Evolutionary conservation across 1,284 basidiomycete species (phyloP).

Genomic region (Crepidotus sp.): DNA sequence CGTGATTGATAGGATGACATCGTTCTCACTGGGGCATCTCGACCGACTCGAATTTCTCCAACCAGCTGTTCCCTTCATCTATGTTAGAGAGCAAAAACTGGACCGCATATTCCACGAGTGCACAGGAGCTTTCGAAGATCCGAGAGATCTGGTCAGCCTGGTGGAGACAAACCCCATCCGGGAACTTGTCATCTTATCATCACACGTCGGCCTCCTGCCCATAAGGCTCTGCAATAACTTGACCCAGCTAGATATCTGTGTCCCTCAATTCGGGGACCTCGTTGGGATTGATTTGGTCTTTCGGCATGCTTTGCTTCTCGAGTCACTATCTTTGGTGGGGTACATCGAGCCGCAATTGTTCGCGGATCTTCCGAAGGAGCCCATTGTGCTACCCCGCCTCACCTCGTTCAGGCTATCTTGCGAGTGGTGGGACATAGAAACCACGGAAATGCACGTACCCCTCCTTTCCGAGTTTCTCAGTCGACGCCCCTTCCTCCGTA

Average conservation of each 20-base stretch:
- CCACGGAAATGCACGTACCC: slow-evolving; percentile 16
- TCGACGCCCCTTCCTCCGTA: slow-evolving; percentile 20
- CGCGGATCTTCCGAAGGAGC: slow-evolving; percentile 23
- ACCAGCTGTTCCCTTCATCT: slow-evolving; percentile 14
- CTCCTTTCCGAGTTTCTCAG: slow-evolving; percentile 22
- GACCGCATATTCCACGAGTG: slow-evolving; percentile 16
- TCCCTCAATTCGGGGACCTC: slow-evolving; percentile 22
- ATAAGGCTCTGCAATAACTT: slow-evolving; percentile 26
- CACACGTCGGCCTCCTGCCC: slow-evolving; percentile 25
- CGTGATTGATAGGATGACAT: slow-evolving; percentile 5
- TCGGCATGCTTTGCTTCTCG: slow-evolving; percentile 26
- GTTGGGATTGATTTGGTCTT: slow-evolving; percentile 28
- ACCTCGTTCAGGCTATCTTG: slow-evolving; percentile 29
- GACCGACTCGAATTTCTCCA: slow-evolving; percentile 10
- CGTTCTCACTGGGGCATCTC: slow-evolving; percentile 9
- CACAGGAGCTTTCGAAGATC: slow-evolving; percentile 9
- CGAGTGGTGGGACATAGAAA: slow-evolving; percentile 18
- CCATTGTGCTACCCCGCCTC: slow-evolving; percentile 23
- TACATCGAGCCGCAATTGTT: slow-evolving; percentile 21
- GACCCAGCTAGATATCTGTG: slow-evolving; percentile 26
- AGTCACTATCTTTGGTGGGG: slow-evolving; percentile 28
- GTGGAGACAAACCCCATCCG: slow-evolving; percentile 22
- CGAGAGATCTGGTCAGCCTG: slow-evolving; percentile 21
- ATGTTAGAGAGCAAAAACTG: slow-evolving; percentile 16
- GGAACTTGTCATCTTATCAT: slow-evolving; percentile 24